Base-by-base conservation (phyloP, 768 basidiomycete genomes). In the Asterophora parasitica region DNA sequence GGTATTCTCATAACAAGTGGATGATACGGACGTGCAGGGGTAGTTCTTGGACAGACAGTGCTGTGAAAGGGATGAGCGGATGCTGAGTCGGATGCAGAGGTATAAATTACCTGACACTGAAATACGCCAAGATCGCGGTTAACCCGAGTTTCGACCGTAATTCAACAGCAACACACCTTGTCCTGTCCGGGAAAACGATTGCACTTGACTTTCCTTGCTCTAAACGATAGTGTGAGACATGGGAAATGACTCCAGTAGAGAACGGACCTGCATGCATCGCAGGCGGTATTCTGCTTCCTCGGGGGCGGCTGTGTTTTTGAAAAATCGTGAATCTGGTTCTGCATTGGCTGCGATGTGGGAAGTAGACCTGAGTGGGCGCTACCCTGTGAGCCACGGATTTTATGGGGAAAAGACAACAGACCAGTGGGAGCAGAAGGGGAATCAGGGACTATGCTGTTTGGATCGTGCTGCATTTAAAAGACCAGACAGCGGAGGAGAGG, bases 201-300 rank as follows among this genome's bases (percentile, higher is more conserved):
- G 62, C 91, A 93, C 65, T 91, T 92, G 56, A 93, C 91, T 72
- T 93, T 93, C 54, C 91, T 78, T 32, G 86, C 75, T 68, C 90
- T 89, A 54, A 44, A 30, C 11, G 27, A 44, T 41, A 36, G 40
- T 53, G 58, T 48, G 26, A 55, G 50, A 52, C 48, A 56, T 55
- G 38, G 28, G 23, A 47, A 36, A 48, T 51, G 35, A 35, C 33
- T 26, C 32, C 41, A 30, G 9, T 35, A 27, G 15, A 23, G 30
- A 8, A 54, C 69, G 49, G 6, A 85, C 87, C 87, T 85, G 81
- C 92, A 94, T 44, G 87, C 87, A 72, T 94, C 92, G 66, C 92
- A 94, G 20, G 92, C 92, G 16, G 90, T 88, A 62, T 94, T 94
- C 69, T 93, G 92, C 64, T 91, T 92, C 48, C 92, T 73, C 5